Conservation (phyloP, 768 basidiomycete species). For the Lactarius indigo region DNA sequence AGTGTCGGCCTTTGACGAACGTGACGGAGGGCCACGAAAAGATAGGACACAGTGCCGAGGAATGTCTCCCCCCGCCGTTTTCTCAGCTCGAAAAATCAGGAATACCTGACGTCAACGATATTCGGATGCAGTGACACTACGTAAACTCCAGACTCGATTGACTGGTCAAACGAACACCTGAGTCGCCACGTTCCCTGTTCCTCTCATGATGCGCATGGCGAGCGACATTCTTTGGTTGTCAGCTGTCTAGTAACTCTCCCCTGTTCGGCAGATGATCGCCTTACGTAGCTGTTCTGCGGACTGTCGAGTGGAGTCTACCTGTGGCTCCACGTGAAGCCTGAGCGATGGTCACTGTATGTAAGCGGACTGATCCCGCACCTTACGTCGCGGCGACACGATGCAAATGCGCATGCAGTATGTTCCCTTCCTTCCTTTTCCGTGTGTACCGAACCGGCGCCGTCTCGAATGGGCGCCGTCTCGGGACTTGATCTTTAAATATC, state of each 20-base stretch:
- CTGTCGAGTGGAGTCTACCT: background rate
- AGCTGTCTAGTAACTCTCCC: background rate
- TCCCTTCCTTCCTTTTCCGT: background rate
- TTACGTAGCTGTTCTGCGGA: background rate
- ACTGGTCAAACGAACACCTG: background rate
- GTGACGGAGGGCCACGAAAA: background rate
- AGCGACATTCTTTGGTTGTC: background rate
- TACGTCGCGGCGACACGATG: background rate
- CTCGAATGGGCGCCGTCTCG: background rate
- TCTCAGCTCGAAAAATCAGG: background rate
- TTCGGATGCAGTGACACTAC: background rate
- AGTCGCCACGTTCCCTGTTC: background rate
- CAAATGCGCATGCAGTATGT: background rate
- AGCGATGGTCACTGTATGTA: background rate
- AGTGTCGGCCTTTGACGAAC: background rate
- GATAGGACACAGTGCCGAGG: background rate
- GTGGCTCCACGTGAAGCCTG: background rate
- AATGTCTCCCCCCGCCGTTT: background rate
- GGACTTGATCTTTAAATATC: background rate
- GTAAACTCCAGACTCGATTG: background rate
- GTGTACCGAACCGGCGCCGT: background rate
- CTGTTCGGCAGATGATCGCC: background rate
- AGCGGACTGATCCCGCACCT: background rate
- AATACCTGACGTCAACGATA: background rate
- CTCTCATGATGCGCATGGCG: background rate